A percentile compares a stretch with the other conserved stretches of the same genome.
Conservation (phyloP, 2,329 filamentous ascomycete genomes). For the Metarhizium rileyi region DNA sequence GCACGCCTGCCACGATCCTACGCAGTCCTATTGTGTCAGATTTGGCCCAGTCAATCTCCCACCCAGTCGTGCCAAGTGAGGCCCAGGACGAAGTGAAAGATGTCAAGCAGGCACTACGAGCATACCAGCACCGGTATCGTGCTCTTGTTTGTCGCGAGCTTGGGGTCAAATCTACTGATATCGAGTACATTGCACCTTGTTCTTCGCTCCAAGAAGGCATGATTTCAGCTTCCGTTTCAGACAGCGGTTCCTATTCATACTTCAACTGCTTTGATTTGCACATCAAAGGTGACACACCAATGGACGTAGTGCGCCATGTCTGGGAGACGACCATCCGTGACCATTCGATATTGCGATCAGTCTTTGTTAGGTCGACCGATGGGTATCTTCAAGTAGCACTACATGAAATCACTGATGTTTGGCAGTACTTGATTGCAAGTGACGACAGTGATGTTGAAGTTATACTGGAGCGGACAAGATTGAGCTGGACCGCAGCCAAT, state of each 20-base stretch:
- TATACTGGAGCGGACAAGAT: constrained; percentile 25
- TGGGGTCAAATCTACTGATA: constrained; percentile 34
- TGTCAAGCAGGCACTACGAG: constrained; percentile 50
- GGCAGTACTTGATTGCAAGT: constrained; percentile 26
- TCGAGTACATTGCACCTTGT: constrained; percentile 72
- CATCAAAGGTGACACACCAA: constrained; percentile 36
- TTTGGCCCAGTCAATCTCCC: constrained; percentile 30
- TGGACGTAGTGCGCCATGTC: constrained; percentile 39
- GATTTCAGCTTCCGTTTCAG: constrained; percentile 55
- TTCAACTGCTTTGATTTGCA: constrained; percentile 65
- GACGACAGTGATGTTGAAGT: constrained; percentile 20
- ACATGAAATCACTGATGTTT: constrained; percentile 30
- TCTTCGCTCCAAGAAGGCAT: constrained; percentile 83
- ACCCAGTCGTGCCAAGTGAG: background rate
- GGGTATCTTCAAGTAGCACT: constrained; percentile 68
- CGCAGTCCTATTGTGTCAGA: constrained; percentile 44
- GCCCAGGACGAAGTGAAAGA: constrained; percentile 27
- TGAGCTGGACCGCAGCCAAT: constrained; percentile 47
- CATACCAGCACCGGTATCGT: constrained; percentile 53
- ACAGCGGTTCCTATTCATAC: constrained; percentile 51
- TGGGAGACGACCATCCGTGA: constrained; percentile 44
- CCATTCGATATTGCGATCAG: constrained; percentile 60
- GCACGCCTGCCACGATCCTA: constrained; percentile 58
- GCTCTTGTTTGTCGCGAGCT: constrained; percentile 43
- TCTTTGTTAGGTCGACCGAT: constrained; percentile 62